Conservation (phyloP, 169 alveolate species). For the Cryptosporidium ryanae region DNA sequence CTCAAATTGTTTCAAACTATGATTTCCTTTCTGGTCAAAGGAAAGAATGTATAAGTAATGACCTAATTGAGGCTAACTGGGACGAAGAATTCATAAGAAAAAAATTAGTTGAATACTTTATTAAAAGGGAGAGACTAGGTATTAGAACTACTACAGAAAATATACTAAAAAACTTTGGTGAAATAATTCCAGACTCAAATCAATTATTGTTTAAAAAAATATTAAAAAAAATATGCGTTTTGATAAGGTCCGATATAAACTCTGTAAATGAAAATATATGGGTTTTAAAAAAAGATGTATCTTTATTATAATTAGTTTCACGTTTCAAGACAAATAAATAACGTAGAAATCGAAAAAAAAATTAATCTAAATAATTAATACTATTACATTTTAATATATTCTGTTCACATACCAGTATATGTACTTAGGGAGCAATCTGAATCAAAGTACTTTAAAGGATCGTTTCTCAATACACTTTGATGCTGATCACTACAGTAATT, state of each 20-base stretch:
- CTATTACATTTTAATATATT: no score
- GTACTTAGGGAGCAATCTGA: conserved; percentile 70
- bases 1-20: background rate
- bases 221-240: conserved; percentile 21
- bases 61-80: background rate
- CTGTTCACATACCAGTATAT: conserved; percentile 31
- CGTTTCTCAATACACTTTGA: conserved; percentile 8
- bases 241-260: conserved; percentile 2
- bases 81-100: conserved; percentile 41
- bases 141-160: conserved; percentile 67
- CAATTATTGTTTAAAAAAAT: conserved; percentile 41
- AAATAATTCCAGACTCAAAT: conserved; percentile 45
- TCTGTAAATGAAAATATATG: conserved; percentile 20
- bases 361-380: no score
- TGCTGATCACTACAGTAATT: background rate
- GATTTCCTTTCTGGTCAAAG: background rate
- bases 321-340: background rate
- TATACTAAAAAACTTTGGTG: conserved; percentile 47
- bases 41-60: background rate
- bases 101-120: conserved; percentile 41
- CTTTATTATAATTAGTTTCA: background rate
- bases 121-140: conserved; percentile 54
- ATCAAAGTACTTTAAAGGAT: conserved; percentile 58
- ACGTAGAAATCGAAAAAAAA: no score
- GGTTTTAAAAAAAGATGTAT: conserved; percentile 28